Evolutionary conservation across 805 yeast species (phyloP), one percentile per base, ranked within the genome.

Genomic region (Scheffersomyces coipomensis): DNA sequence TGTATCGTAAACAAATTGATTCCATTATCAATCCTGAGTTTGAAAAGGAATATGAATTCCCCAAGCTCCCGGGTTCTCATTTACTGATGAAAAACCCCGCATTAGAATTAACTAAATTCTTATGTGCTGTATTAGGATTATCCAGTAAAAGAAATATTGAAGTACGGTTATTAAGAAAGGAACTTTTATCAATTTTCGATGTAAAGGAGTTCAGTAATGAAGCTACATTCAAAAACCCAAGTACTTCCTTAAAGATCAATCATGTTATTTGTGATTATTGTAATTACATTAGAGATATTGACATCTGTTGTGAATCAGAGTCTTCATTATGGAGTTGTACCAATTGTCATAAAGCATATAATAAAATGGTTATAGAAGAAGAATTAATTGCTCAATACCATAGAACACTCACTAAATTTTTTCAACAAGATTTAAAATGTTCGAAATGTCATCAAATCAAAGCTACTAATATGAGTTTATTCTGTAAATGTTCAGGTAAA

Each of bases 401-500:
- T 49, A 68, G 75, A 44, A 53, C 73, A 19, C 43, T 86, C 1
- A 72, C 82, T n/a, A 64, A 70, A 37, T 93, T 76, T 60, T 78
- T 79, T 56, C 67, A 76, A 17, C 99, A 93, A 62, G 98, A 91
- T 60, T 67, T 85, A 51, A 78, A 76, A 49, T 93, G 99, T 60
- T 55, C 66, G 13, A 88, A 86, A 55, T 93, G 99, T 62, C 73
- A 77, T 19, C 76, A 69, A 40, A 68, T 88, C 40, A 79, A 79
- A 51, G 79, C 76, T 25, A 83, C 78, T 49, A 82, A 83, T 45
- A 71, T 93, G 76, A 75, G 88, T 23, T 70, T 70, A 22, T 80
- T 80, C 57, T 95, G 99, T 61, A 63, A 76, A 16, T 93, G 99
- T 58, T 91, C 99, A 0, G 99, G 99, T 7, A 57, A 63, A 12